Conservation (phyloP, 2,329 filamentous ascomycete genomes). For the Beauveria sp. region DNA sequence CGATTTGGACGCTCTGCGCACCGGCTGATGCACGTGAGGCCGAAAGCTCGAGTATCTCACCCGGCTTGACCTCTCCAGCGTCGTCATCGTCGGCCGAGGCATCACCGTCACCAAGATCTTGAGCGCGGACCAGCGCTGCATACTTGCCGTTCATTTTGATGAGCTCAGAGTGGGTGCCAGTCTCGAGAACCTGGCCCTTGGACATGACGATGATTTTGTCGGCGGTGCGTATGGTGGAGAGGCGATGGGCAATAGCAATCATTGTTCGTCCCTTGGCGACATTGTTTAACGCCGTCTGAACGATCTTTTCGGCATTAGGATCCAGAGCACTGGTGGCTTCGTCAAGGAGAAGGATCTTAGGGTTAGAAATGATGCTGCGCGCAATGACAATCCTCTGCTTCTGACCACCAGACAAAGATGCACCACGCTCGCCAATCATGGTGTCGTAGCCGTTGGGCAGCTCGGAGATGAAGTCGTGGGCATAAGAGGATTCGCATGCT, state of each 20-base stretch:
- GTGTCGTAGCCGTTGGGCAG: constrained; percentile 51
- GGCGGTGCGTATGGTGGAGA: constrained; percentile 52
- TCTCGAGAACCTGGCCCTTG: constrained; percentile 50
- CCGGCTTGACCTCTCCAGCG: constrained; percentile 23
- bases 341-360: constrained; percentile 57
- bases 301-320: constrained; percentile 38
- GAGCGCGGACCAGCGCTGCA: constrained; percentile 38
- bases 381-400: constrained; percentile 61
- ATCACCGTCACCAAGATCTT: constrained; percentile 26
- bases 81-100: constrained; percentile 14
- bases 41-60: constrained; percentile 12
- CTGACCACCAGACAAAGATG: constrained; percentile 59
- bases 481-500: constrained; percentile 43
- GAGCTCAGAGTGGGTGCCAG: constrained; percentile 54
- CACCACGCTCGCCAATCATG: constrained; percentile 55
- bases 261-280: constrained; percentile 52
- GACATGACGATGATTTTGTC: constrained; percentile 60
- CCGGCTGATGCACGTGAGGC: constrained; percentile 17
- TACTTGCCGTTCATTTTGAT: constrained; percentile 42
- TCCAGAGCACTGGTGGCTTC: constrained; percentile 58
- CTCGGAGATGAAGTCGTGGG: constrained; percentile 43
- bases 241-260: constrained; percentile 55
- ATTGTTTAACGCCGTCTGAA: constrained; percentile 48
- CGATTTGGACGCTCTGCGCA: constrained; percentile 8
- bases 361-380: constrained; percentile 56